These are phyloP conservation scores for Haematococcus lacustris DNA, from an alignment of 139 green algal genomes.

Conservation along the genomic window DNA sequence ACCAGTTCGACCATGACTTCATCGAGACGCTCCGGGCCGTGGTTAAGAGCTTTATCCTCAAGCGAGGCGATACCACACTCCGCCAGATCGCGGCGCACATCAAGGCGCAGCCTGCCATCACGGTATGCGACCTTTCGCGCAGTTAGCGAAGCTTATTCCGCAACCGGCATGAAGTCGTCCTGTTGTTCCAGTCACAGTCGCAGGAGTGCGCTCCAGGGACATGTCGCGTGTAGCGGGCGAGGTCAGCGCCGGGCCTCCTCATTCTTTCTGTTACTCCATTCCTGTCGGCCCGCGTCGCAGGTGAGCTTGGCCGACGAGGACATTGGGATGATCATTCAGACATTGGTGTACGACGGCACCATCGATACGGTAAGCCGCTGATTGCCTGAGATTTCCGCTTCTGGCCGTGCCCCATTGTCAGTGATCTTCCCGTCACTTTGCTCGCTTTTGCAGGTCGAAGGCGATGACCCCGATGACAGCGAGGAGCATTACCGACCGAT, in stretches of 20 bases:
- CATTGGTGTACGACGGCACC: conserved; percentile 68
- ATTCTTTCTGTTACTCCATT: neutral
- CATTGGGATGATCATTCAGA: conserved; percentile 64
- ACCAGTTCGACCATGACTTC: conserved; percentile 85
- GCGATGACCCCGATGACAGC: conserved; percentile 11
- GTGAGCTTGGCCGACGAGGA: conserved; percentile 63
- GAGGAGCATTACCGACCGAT: conserved; percentile 27
- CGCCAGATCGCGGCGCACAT: conserved; percentile 52
- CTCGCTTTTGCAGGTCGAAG: conserved; percentile 17
- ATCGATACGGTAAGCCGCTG: conserved; percentile 52
- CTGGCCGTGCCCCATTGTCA: neutral
- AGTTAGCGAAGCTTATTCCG: too few species aligned
- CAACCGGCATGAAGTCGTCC: too few species aligned
- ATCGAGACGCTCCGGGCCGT: conserved; percentile 63
- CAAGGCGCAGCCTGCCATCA: neutral
- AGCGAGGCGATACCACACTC: conserved; percentile 38
- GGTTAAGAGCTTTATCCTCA: conserved; percentile 52
- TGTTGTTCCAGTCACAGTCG: too few species aligned
- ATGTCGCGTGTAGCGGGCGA: too few species aligned
- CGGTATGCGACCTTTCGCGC: too few species aligned
- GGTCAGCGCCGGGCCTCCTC: too few species aligned
- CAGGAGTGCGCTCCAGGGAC: conserved; percentile 37
- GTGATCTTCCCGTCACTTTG: too few species aligned
- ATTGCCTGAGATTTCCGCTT: conserved; percentile 6
- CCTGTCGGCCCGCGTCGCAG: neutral